Evolutionary conservation across 768 basidiomycete genomes (phyloP).

Genomic region (Termitomyces sp.): DNA sequence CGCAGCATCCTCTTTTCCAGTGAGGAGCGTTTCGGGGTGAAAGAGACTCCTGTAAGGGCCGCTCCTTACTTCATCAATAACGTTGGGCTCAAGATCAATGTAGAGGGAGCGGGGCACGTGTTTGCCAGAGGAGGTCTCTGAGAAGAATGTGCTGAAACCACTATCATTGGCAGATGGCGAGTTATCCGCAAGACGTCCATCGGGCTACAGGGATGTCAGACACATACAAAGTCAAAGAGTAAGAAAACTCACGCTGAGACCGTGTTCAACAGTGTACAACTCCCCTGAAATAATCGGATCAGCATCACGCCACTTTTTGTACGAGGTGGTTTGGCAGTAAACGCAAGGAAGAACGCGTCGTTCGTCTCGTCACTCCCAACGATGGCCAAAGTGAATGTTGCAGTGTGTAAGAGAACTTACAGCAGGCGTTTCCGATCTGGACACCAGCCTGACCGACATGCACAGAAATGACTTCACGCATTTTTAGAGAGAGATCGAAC

Average conservation of each 20-base stretch:
- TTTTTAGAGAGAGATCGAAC: slow-evolving; percentile 28
- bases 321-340: neutral
- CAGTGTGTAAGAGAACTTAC: slow-evolving; percentile 42
- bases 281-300: slow-evolving; percentile 60
- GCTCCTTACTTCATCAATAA: slow-evolving; percentile 90
- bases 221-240: neutral
- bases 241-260: slow-evolving; percentile 70
- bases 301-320: slow-evolving; percentile 19
- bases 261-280: slow-evolving; percentile 97
- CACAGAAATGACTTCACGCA: slow-evolving; percentile 94
- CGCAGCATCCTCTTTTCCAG: slow-evolving; percentile 98
- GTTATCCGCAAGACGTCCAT: slow-evolving; percentile 78
- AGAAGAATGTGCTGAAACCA: slow-evolving; percentile 98
- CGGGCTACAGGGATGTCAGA: slow-evolving; percentile 54
- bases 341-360: slow-evolving; percentile 13
- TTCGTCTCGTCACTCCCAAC: slow-evolving; percentile 6
- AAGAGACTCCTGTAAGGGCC: slow-evolving; percentile 92
- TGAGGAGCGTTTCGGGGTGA: slow-evolving; percentile 95
- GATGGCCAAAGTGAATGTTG: neutral
- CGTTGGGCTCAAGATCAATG: slow-evolving; percentile 93
- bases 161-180: slow-evolving; percentile 67
- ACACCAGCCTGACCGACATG: slow-evolving; percentile 98
- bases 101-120: slow-evolving; percentile 96
- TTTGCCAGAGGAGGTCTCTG: slow-evolving; percentile 89
- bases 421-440: slow-evolving; percentile 94